A percentile compares a stretch with the other conserved stretches of the same genome.
Evolutionary conservation across 352 stramenopile genomes (phyloP).

Genomic region (Globisporangium carolinianum): DNA sequence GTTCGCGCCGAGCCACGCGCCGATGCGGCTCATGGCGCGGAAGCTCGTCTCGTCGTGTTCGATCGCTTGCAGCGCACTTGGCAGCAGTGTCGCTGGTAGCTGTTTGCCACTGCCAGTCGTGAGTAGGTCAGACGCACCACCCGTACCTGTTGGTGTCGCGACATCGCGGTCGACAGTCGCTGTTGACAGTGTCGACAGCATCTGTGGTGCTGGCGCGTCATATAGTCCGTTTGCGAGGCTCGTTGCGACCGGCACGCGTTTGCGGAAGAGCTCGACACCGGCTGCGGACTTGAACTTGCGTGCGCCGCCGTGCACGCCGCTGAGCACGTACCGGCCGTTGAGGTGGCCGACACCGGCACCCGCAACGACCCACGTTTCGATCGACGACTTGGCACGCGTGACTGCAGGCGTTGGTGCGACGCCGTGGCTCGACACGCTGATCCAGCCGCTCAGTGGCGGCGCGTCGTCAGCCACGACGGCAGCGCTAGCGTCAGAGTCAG

Average conservation of each 20-base stretch:
- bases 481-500: constrained; percentile 2
- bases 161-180: constrained; percentile 2
- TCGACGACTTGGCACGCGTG: constrained; percentile 27
- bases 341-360: constrained; percentile 44
- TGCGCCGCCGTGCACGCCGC: constrained; percentile 39
- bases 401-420: constrained; percentile 27
- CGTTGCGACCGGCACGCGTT: constrained; percentile 38
- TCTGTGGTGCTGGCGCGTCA: constrained; percentile 7
- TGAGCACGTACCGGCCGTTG: constrained; percentile 63
- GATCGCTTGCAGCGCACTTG: constrained; percentile 27
- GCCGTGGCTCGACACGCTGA: constrained; percentile 45
- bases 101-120: background rate
- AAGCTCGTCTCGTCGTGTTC: constrained; percentile 43
- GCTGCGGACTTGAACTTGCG: constrained; percentile 53
- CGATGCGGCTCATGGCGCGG: constrained; percentile 54
- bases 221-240: constrained; percentile 36
- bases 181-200: background rate
- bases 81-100: constrained; percentile 12
- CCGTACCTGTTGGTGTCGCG: background rate
- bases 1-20: constrained; percentile 51
- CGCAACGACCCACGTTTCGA: constrained; percentile 53
- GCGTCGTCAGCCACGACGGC: constrained; percentile 2
- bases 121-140: background rate
- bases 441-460: constrained; percentile 44
- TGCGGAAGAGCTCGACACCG: constrained; percentile 71